These are phyloP conservation scores for Rhynchospora breviuscula DNA, from an alignment of 176 grass and related monocot species.

Conservation along the genomic window DNA sequence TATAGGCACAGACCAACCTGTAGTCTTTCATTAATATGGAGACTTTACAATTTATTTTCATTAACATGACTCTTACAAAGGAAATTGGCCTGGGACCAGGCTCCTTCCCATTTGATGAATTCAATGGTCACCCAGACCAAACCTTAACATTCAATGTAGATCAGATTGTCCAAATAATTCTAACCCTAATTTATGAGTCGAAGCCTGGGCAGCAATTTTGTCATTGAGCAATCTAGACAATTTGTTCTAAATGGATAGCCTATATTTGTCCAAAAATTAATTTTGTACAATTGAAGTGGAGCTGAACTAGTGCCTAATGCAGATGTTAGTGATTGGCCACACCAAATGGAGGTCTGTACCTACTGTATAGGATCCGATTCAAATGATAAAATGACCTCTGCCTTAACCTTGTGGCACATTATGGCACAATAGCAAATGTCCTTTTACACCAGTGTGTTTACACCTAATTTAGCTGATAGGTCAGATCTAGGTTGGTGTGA, in stretches of 20 bases:
- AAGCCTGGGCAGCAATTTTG: background rate
- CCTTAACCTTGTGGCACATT: slow-evolving; percentile 6
- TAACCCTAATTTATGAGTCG: background rate
- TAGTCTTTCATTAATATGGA: background rate
- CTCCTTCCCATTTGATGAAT: background rate
- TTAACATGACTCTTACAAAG: background rate
- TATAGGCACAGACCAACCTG: slow-evolving; percentile 10
- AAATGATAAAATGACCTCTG: background rate
- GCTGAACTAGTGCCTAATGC: background rate
- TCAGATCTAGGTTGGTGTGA: slow-evolving; percentile 23
- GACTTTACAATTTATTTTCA: background rate
- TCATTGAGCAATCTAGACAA: background rate
- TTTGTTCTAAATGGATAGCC: background rate
- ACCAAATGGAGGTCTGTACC: slow-evolving; percentile 1
- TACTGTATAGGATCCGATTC: background rate
- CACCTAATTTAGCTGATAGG: slow-evolving; percentile 16
- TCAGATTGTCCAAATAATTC: background rate
- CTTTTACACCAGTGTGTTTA: slow-evolving; percentile 14
- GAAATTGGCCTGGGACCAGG: background rate
- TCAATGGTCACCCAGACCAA: background rate
- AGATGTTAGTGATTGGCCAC: background rate
- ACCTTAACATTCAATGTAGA: background rate
- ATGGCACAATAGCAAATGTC: slow-evolving; percentile 16
- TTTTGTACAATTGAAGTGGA: background rate
- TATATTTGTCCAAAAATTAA: background rate